Percentiles rank a stretch among this genome's conserved stretches.
Evolutionary conservation across 2,329 filamentous ascomycete genomes (phyloP).

Genomic region (Microdochium trichocladiopsis): DNA sequence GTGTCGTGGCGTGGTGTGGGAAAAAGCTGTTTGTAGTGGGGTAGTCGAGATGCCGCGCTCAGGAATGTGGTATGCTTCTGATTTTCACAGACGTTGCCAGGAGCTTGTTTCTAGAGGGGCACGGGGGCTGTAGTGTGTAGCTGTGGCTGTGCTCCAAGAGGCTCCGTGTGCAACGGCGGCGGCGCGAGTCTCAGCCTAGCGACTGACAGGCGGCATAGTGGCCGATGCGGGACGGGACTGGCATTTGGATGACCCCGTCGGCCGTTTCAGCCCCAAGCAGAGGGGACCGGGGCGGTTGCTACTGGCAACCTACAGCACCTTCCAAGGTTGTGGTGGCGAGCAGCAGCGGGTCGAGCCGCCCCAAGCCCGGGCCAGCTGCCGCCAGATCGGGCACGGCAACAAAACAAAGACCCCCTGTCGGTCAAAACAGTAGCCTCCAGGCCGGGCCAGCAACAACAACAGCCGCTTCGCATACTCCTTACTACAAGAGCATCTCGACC

Average conservation of each 20-base stretch:
- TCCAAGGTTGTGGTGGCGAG: not conserved
- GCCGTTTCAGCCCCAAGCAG: not conserved
- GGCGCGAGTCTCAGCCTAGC: too few relatives aligned
- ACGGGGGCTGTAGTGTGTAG: not conserved
- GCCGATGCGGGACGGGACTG: too few relatives aligned
- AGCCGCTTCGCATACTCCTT: not conserved
- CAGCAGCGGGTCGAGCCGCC: not conserved
- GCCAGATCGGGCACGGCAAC: not conserved
- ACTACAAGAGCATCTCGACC: slow-evolving; percentile 1
- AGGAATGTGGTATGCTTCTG: too few relatives aligned
- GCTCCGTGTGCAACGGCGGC: too few relatives aligned
- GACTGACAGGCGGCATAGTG: too few relatives aligned
- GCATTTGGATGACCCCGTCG: not conserved
- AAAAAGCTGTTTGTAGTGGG: not conserved
- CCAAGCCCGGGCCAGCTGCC: not conserved
- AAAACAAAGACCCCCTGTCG: slow-evolving; percentile 1
- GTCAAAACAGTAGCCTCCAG: not conserved
- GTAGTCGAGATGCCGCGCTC: too few relatives aligned
- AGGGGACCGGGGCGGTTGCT: not conserved
- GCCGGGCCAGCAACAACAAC: not conserved
- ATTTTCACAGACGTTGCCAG: too few relatives aligned
- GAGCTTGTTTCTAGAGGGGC: too few relatives aligned
- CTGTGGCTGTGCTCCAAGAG: not conserved
- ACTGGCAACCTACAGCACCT: not conserved
- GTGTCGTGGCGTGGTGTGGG: not conserved